A percentile compares a stretch with the other conserved stretches of the same genome.
Conservation (phyloP, 257 asterid genomes). For the Solanum habrochaites region DNA sequence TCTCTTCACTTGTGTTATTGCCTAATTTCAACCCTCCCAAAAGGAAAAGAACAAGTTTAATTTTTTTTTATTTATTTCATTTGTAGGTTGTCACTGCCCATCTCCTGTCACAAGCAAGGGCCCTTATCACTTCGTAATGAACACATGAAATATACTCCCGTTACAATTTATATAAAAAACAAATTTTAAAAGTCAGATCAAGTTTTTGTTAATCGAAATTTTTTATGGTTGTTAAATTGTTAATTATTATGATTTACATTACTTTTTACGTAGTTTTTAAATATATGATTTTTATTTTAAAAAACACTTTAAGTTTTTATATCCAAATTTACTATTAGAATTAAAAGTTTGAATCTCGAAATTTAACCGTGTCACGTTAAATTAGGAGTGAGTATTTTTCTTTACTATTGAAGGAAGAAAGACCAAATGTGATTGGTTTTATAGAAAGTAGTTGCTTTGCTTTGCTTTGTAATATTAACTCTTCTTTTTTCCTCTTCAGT, state of each 20-base stretch:
- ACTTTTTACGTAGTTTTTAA: too few species aligned
- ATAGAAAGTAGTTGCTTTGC: neutral
- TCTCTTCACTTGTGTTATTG: conserved; percentile 5
- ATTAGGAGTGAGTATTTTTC: neutral
- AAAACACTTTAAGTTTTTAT: neutral
- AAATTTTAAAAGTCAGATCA: neutral
- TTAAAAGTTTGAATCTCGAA: neutral
- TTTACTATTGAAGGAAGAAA: neutral
- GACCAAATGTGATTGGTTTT: neutral
- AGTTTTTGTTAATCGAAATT: too few species aligned
- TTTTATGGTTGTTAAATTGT: too few species aligned
- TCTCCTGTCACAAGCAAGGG: conserved; percentile 8
- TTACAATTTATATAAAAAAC: too few species aligned
- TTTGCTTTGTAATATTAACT: neutral
- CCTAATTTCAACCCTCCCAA: conserved; percentile 5
- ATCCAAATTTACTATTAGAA: too few species aligned
- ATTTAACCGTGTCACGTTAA: too few species aligned
- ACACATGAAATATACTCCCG: neutral
- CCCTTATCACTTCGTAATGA: conserved; percentile 2
- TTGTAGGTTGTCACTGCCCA: conserved; percentile 28
- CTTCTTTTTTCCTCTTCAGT: neutral
- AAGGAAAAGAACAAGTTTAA: neutral
- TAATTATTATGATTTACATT: too few species aligned
- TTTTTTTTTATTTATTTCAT: neutral
- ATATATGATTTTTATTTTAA: too few species aligned